A percentile compares a stretch with the other conserved stretches of the same genome.
Conservation (phyloP, 352 stramenopile genomes). For the Phytophthora ramorum region DNA sequence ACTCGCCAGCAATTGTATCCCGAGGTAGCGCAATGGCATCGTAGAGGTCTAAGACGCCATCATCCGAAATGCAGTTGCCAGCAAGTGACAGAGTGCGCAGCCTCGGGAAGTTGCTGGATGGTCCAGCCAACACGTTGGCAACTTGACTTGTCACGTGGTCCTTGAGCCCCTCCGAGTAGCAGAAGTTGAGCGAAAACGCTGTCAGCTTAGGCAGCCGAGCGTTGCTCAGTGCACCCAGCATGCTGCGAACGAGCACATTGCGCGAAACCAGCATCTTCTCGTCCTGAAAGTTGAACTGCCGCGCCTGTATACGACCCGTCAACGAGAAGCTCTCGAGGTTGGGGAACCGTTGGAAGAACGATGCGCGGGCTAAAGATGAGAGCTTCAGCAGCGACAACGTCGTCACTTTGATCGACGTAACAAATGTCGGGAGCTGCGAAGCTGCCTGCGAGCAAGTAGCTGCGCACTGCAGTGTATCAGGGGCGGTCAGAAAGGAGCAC, state of each 20-base stretch:
- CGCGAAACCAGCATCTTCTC: slow-evolving; percentile 38
- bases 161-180: slow-evolving; percentile 58
- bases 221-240: slow-evolving; percentile 39
- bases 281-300: slow-evolving; percentile 61
- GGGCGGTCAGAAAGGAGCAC: slow-evolving; percentile 48
- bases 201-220: slow-evolving; percentile 37
- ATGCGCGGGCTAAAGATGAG: slow-evolving; percentile 9
- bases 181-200: slow-evolving; percentile 46
- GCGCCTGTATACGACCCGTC: slow-evolving; percentile 30
- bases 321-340: slow-evolving; percentile 52
- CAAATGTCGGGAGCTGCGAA: slow-evolving; percentile 41
- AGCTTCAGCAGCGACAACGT: slow-evolving; percentile 34
- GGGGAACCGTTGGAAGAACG: slow-evolving; percentile 49
- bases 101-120: slow-evolving; percentile 36
- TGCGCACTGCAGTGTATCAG: slow-evolving; percentile 43
- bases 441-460: slow-evolving; percentile 41
- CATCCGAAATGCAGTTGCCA: slow-evolving; percentile 68
- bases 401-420: slow-evolving; percentile 44
- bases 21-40: slow-evolving; percentile 35
- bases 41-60: slow-evolving; percentile 46
- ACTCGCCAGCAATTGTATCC: not conserved
- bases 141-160: slow-evolving; percentile 57
- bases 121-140: slow-evolving; percentile 35
- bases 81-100: slow-evolving; percentile 47
- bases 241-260: slow-evolving; percentile 48